Conservation (phyloP, 2,329 filamentous ascomycete genomes). For the Neophaeococcomyces mojaviensis region DNA sequence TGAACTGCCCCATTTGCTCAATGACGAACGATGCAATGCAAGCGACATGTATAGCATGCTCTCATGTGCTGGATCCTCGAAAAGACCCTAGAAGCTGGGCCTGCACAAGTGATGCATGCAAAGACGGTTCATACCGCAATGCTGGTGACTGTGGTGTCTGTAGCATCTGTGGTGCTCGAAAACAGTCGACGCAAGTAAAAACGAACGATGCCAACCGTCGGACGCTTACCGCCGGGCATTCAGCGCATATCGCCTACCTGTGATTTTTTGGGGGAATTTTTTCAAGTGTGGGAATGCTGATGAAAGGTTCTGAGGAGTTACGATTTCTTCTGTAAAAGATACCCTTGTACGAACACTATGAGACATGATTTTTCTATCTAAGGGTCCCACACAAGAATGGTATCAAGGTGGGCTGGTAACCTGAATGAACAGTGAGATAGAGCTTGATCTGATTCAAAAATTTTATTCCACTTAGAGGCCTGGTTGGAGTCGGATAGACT, state of each 20-base stretch:
- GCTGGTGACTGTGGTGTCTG: conserved; percentile 62
- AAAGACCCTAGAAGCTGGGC: conserved; percentile 55
- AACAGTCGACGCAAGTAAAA: conserved; percentile 18
- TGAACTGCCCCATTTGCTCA: conserved; percentile 58
- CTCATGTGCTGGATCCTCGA: conserved; percentile 56
- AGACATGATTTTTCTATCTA: too few relatives aligned
- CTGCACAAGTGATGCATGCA: conserved; percentile 52
- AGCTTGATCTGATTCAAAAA: too few relatives aligned
- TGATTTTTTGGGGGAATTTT: background rate
- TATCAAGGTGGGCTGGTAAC: too few relatives aligned
- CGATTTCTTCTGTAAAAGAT: background rate
- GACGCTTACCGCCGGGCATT: background rate
- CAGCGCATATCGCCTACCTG: conserved; percentile 1
- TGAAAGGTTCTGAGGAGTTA: background rate
- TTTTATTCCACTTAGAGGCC: too few relatives aligned
- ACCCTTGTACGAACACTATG: background rate
- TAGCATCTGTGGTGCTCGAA: conserved; percentile 55
- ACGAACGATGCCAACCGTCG: background rate
- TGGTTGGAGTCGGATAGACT: too few relatives aligned
- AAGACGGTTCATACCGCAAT: conserved; percentile 55
- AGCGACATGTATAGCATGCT: conserved; percentile 60
- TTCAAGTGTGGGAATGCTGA: background rate
- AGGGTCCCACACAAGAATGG: too few relatives aligned
- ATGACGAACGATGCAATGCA: conserved; percentile 50
- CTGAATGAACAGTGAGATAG: too few relatives aligned